phyloP scores from a whole-genome alignment of 345 rosid species.

The Euphorbia lathyris region DNA sequence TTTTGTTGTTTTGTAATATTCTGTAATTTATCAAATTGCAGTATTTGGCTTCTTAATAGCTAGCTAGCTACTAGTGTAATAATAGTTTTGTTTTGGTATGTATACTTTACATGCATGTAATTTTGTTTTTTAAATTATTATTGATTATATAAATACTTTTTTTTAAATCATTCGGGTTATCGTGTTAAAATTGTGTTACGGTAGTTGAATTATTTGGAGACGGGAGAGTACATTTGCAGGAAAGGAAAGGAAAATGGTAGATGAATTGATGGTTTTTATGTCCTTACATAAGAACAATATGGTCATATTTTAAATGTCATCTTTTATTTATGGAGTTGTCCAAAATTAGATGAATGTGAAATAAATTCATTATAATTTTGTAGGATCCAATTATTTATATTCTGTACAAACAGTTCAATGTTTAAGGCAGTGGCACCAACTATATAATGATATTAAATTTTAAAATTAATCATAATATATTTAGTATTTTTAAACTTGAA shows the following conservation, averaged over 20 bases:
- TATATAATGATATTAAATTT: no score
- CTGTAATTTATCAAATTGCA: conserved; percentile 2
- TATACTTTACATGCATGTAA: no score
- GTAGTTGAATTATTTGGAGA: not conserved
- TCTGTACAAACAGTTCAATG: not conserved
- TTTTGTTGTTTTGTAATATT: not conserved
- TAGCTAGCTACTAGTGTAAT: not conserved
- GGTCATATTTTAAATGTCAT: not conserved
- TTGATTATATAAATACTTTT: no score
- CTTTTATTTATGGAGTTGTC: conserved; percentile 2
- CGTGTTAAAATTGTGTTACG: no score
- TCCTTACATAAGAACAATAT: no score
- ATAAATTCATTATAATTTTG: not conserved
- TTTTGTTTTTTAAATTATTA: no score
- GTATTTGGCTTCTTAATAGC: conserved; percentile 6
- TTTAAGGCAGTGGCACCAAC: no score
- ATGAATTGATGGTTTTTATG: not conserved
- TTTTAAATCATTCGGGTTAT: no score
- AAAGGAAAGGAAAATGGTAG: no score
- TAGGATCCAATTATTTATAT: not conserved
- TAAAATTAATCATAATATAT: no score
- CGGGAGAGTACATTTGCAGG: no score
- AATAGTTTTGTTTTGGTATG: not conserved
- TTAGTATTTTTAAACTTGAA: no score
- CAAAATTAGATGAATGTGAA: not conserved